phyloP scores from a whole-genome alignment of 495 filamentous ascomycete genomes.

The Viridothelium virens region DNA sequence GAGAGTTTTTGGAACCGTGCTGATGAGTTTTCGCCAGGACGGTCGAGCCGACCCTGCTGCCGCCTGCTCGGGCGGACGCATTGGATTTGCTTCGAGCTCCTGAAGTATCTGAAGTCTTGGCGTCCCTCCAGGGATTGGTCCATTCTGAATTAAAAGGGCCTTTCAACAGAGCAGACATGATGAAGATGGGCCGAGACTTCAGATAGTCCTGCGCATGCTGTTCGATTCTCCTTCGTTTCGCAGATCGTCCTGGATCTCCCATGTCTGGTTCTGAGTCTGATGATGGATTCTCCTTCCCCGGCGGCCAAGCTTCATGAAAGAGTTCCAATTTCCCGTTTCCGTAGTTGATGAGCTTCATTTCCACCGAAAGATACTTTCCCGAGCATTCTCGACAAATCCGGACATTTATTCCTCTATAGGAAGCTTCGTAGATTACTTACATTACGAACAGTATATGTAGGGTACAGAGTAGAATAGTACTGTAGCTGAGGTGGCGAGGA shows the following conservation, averaged over 20 bases:
- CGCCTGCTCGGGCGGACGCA: background rate
- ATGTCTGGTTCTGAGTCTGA: conserved; percentile 55
- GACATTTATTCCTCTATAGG: conserved; percentile 16
- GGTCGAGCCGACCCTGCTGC: too few relatives aligned
- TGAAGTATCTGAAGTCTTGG: background rate
- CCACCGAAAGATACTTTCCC: conserved; percentile 13
- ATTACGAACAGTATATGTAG: background rate
- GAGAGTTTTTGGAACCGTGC: too few relatives aligned
- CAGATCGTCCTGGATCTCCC: conserved; percentile 39
- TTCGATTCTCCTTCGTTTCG: conserved; percentile 52
- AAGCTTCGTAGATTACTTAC: conserved; percentile 14
- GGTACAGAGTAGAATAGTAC: background rate
- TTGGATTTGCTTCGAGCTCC: background rate
- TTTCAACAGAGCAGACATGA: conserved; percentile 46
- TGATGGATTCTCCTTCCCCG: conserved; percentile 39
- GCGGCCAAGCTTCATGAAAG: conserved; percentile 32
- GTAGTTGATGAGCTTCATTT: conserved; percentile 5
- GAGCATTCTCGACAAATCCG: conserved; percentile 9
- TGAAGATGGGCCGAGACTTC: conserved; percentile 47
- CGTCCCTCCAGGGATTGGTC: background rate
- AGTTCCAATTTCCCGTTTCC: conserved; percentile 17
- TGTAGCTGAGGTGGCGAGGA: background rate
- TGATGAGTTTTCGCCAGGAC: too few relatives aligned
- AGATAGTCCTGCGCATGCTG: conserved; percentile 51
- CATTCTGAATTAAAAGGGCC: background rate